Evolutionary conservation across 148 eudicot species (phyloP).

Genomic region (Cornus florida): DNA sequence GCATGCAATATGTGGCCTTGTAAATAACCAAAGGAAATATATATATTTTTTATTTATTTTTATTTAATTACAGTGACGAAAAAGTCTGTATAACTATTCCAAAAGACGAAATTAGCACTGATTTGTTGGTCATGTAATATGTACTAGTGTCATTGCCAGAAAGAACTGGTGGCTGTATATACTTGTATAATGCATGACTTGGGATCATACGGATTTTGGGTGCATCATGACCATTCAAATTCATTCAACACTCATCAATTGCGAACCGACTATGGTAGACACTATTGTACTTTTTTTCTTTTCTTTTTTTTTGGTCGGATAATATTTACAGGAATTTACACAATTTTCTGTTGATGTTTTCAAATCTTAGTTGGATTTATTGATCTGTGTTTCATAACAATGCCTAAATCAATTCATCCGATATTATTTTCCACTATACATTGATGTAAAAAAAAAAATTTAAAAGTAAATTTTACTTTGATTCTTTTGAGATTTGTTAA

Average conservation of each 20-base stretch:
- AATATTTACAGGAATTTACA: not conserved
- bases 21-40: not conserved
- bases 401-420: too few relatives aligned
- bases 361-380: not conserved
- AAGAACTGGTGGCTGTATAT: too few relatives aligned
- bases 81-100: too few relatives aligned
- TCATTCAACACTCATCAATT: not conserved
- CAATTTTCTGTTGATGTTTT: not conserved
- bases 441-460: too few relatives aligned
- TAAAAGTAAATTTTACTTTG: too few relatives aligned
- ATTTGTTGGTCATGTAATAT: too few relatives aligned
- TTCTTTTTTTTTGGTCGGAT: too few relatives aligned
- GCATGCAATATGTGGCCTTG: conserved; percentile 16
- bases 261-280: not conserved
- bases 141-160: not conserved
- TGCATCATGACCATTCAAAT: not conserved
- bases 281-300: too few relatives aligned
- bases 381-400: too few relatives aligned
- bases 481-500: too few relatives aligned
- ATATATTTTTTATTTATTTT: not conserved
- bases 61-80: not conserved
- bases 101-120: not conserved
- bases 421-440: too few relatives aligned
- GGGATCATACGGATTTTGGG: not conserved
- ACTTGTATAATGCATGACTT: not conserved